Base-by-base conservation (phyloP, 805 yeast genomes). In the Trichomonascus vanleenenianus region DNA sequence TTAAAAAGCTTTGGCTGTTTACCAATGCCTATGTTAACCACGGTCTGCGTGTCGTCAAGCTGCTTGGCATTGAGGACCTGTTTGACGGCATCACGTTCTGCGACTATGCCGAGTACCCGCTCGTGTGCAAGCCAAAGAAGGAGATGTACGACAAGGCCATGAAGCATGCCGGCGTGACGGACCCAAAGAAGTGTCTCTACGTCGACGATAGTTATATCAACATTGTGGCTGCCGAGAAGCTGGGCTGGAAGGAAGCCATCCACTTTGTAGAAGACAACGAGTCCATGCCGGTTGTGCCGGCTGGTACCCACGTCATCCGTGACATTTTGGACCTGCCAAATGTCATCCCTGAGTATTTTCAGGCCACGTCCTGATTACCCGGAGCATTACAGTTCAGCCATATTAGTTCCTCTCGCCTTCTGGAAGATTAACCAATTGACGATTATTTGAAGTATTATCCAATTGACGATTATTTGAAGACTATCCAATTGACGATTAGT, bases 81-180 rank as follows among this genome's bases (percentile, higher is more conserved):
- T 89, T 93, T 60, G 97, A 91, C 53, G 98, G 98, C 0, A 73
- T 93, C 54, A 87, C 97, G 1, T 91, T 70, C 64, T 93, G 98
- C 66, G 95, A 93, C 66, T 93, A 93, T 60, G 53, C 60, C 11
- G 69, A 78, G 41, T 58, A 69, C 42, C 79, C 77, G 45, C 71
- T 91, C 47, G 66, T 82, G 30, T 93, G 97, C 67, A 91, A 91
- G 66, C 98, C 98, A n/a, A 85, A 85, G 79, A 66, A 70, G 15
- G 70, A 66, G 44, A 79, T 81, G 56, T 91, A 81, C 59, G 72
- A 75, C 32, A 74, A 70, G 47, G 70, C 67, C 30, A 71, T 86
- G 64, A 48, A 58, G 7, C 76, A 80, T 40, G 81, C 95, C 27
- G 81, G 83, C 19, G 76, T 77, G 9, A 60, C 65, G 9, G 66